Percentiles rank a stretch among this genome's conserved stretches.
Evolutionary conservation across 2,329 filamentous ascomycete species (phyloP).

Genomic region (Orbilia oligospora): DNA sequence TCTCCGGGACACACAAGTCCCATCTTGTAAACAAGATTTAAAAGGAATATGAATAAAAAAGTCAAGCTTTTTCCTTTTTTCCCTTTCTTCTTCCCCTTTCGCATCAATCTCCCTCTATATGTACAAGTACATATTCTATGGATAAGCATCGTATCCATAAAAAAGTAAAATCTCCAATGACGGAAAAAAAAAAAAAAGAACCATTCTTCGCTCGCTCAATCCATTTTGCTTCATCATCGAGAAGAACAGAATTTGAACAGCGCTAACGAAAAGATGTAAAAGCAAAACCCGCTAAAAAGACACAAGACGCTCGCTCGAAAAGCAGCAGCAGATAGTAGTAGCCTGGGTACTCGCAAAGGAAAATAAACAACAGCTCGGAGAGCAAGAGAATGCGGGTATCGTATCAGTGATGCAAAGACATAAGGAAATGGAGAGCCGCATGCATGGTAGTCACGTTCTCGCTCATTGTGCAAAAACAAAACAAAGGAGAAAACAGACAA

Average conservation of each 20-base stretch:
- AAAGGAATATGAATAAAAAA: slow-evolving; percentile 6
- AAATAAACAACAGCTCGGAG: slow-evolving; percentile 4
- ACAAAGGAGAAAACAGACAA: not conserved
- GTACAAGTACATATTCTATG: slow-evolving; percentile 28
- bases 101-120: slow-evolving; percentile 2
- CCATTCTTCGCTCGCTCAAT: slow-evolving; percentile 27
- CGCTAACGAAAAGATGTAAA: not conserved
- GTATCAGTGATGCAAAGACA: slow-evolving; percentile 13
- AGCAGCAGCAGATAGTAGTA: slow-evolving; percentile 21
- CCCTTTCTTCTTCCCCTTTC: not conserved
- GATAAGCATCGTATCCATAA: slow-evolving; percentile 22
- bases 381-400: slow-evolving; percentile 27
- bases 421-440: slow-evolving; percentile 25
- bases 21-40: slow-evolving; percentile 21
- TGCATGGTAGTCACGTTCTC: slow-evolving; percentile 24
- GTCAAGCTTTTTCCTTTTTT: slow-evolving; percentile 12
- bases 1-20: not conserved
- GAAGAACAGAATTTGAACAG: slow-evolving; percentile 23
- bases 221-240: slow-evolving; percentile 23
- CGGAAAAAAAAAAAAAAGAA: not conserved
- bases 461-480: slow-evolving; percentile 10
- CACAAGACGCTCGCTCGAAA: slow-evolving; percentile 19
- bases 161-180: slow-evolving; percentile 3
- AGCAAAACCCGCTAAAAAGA: slow-evolving; percentile 22
- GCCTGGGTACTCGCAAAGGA: slow-evolving; percentile 18